phyloP scores from a whole-genome alignment of 257 asterid species.

The Orobanche coerulescens region DNA sequence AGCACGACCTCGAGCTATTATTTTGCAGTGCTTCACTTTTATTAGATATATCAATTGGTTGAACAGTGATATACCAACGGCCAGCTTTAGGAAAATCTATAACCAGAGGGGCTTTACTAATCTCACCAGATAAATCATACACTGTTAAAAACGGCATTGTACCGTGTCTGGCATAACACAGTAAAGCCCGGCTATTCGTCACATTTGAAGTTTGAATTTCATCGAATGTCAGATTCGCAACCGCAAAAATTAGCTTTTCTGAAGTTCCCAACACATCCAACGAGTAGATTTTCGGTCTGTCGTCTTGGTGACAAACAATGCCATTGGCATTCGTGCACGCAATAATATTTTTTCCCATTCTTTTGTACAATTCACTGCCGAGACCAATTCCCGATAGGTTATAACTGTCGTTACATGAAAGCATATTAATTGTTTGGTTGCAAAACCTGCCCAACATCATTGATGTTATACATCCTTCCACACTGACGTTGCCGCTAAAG shows the following conservation, averaged over 20 bases:
- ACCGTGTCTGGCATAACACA: slow-evolving; percentile 63
- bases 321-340: slow-evolving; percentile 51
- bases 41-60: slow-evolving; percentile 37
- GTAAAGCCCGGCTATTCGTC: slow-evolving; percentile 30
- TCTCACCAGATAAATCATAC: slow-evolving; percentile 68
- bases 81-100: slow-evolving; percentile 70
- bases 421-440: slow-evolving; percentile 68
- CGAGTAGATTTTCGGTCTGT: slow-evolving; percentile 34
- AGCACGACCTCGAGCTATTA: slow-evolving; percentile 40
- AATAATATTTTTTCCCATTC: slow-evolving; percentile 29
- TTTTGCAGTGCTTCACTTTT: slow-evolving; percentile 22
- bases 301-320: slow-evolving; percentile 45
- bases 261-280: slow-evolving; percentile 54
- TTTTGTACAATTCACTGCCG: slow-evolving; percentile 20
- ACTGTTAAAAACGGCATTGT: slow-evolving; percentile 41
- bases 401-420: slow-evolving; percentile 49
- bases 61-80: slow-evolving; percentile 67
- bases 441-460: slow-evolving; percentile 66
- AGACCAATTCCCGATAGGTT: slow-evolving; percentile 26
- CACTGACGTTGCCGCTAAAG: slow-evolving; percentile 68
- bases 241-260: slow-evolving; percentile 51
- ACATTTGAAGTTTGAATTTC: slow-evolving; percentile 33
- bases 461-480: slow-evolving; percentile 73
- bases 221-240: slow-evolving; percentile 42
- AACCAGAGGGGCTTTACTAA: slow-evolving; percentile 51